Conservation (phyloP, 2,329 filamentous ascomycete genomes). For the Penicillium frequentans region DNA sequence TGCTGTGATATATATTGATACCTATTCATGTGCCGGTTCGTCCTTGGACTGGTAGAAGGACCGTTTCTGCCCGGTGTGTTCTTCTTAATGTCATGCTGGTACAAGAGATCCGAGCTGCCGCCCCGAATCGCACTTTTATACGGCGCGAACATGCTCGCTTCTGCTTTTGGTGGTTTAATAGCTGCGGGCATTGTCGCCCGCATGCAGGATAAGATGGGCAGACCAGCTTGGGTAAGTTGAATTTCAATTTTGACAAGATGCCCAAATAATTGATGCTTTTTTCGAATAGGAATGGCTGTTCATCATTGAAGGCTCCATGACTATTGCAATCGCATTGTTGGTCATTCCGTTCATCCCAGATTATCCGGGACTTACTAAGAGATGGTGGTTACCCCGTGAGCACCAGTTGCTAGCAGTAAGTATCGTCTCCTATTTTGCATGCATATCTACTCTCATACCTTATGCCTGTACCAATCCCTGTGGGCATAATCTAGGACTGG, state of each 20-base stretch:
- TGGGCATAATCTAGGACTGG: slow-evolving; percentile 13
- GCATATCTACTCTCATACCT: background rate
- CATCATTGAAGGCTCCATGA: slow-evolving; percentile 23
- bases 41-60: slow-evolving; percentile 62
- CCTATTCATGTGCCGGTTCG: slow-evolving; percentile 54
- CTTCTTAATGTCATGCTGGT: slow-evolving; percentile 40
- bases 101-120: slow-evolving; percentile 33
- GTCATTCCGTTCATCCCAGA: slow-evolving; percentile 13
- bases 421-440: background rate
- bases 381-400: slow-evolving; percentile 10
- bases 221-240: slow-evolving; percentile 11
- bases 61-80: slow-evolving; percentile 54
- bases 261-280: background rate
- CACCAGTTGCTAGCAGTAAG: slow-evolving; percentile 15
- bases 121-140: slow-evolving; percentile 24
- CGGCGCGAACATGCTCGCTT: slow-evolving; percentile 16
- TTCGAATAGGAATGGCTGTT: slow-evolving; percentile 22
- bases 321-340: slow-evolving; percentile 14
- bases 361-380: slow-evolving; percentile 7
- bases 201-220: slow-evolving; percentile 9
- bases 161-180: slow-evolving; percentile 14
- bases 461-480: no score
- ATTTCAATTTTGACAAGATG: background rate
- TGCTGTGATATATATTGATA: no score
- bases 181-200: slow-evolving; percentile 16